phyloP scores from a whole-genome alignment of 768 basidiomycete genomes.

The Sporobolomyces roseus region DNA sequence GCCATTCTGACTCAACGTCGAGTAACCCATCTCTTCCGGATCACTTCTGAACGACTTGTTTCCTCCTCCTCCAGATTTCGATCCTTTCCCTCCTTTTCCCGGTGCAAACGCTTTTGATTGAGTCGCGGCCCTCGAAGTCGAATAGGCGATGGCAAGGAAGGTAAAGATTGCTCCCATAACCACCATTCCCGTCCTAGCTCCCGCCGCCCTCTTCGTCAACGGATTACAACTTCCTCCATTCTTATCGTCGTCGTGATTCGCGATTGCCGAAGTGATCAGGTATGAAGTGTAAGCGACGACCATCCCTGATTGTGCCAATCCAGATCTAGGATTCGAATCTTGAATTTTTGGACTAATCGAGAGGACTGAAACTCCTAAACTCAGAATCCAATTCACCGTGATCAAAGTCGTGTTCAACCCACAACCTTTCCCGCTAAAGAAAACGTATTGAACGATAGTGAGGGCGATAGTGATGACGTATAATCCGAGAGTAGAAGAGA shows the following conservation, averaged over 20 bases:
- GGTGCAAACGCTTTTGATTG: constrained; percentile 78
- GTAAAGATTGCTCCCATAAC: constrained; percentile 91
- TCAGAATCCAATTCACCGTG: constrained; percentile 81
- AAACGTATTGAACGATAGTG: constrained; percentile 82
- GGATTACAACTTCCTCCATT: constrained; percentile 73
- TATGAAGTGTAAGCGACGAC: constrained; percentile 98
- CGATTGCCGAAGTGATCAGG: constrained; percentile 85
- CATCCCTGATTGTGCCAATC: constrained; percentile 91
- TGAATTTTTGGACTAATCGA: constrained; percentile 83
- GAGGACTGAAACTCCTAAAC: constrained; percentile 71
- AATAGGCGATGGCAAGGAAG: constrained; percentile 96
- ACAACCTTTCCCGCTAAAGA: constrained; percentile 83
- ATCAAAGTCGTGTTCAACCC: constrained; percentile 96
- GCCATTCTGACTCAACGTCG: constrained; percentile 55
- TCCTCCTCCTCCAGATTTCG: constrained; percentile 54
- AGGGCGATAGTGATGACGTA: constrained; percentile 78
- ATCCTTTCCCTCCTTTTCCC: constrained; percentile 56
- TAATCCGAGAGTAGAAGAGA: constrained; percentile 84
- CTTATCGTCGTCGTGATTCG: constrained; percentile 74
- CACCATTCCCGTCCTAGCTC: constrained; percentile 77
- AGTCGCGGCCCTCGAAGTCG: constrained; percentile 91
- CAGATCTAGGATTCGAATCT: constrained; percentile 87
- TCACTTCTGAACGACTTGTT: constrained; percentile 30
- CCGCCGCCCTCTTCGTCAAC: constrained; percentile 59
- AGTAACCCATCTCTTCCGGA: constrained; percentile 57